These are phyloP conservation scores for Paxillus ammoniavirescens DNA, from an alignment of 768 basidiomycete genomes.

Conservation along the genomic window DNA sequence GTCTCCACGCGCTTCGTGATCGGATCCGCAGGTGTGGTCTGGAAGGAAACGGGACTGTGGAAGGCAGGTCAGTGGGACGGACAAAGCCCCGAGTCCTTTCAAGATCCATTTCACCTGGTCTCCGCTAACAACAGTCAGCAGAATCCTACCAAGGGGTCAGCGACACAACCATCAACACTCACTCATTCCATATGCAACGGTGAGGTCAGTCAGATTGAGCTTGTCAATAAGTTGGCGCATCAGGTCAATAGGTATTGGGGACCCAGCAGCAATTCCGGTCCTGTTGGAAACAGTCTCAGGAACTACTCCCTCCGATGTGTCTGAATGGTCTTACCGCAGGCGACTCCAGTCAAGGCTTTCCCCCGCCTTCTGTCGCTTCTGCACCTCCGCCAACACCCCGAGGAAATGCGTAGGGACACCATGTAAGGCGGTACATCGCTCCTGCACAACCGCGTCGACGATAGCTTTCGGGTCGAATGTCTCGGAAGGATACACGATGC, in stretches of 20 bases:
- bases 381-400: slow-evolving; percentile 67
- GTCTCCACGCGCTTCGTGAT: slow-evolving; percentile 78
- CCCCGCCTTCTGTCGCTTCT: slow-evolving; percentile 47
- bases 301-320: neutral
- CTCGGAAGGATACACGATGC: slow-evolving; percentile 73
- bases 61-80: neutral
- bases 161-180: slow-evolving; percentile 25
- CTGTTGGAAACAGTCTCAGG: slow-evolving; percentile 32
- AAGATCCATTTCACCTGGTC: slow-evolving; percentile 47
- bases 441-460: slow-evolving; percentile 66
- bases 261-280: slow-evolving; percentile 82
- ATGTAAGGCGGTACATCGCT: slow-evolving; percentile 76
- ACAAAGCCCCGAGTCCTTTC: neutral
- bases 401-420: slow-evolving; percentile 87
- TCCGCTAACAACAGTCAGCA: slow-evolving; percentile 50
- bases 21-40: slow-evolving; percentile 68
- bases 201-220: slow-evolving; percentile 67
- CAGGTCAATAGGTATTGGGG: slow-evolving; percentile 73
- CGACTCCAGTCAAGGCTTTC: slow-evolving; percentile 45
- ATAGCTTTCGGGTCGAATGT: slow-evolving; percentile 62
- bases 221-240: slow-evolving; percentile 71
- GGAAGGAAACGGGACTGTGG: slow-evolving; percentile 77
- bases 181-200: slow-evolving; percentile 90
- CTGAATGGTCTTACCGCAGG: slow-evolving; percentile 47
- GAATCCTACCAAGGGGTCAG: neutral